These are phyloP conservation scores for Miscanthus lutarioriparius DNA, from an alignment of 176 grass and related monocot species.

Conservation along the genomic window DNA sequence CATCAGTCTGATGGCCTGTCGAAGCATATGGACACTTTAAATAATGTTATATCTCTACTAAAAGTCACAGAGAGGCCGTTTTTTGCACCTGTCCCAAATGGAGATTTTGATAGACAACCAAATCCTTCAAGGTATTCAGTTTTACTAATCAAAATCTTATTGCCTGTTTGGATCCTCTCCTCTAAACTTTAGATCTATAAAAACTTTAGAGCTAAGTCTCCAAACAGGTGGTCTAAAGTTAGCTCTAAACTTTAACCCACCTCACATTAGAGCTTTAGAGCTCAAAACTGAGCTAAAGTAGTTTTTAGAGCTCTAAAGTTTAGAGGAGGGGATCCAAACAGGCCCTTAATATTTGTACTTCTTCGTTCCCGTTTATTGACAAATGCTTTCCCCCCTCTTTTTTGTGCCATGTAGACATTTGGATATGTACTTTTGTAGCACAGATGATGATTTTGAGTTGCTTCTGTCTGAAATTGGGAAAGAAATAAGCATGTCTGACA, in stretches of 20 bases:
- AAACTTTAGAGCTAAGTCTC: no score
- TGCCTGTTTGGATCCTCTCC: no score
- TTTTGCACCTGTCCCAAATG: constrained; percentile 43
- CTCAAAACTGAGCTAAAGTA: no score
- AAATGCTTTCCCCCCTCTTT: background rate
- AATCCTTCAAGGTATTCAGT: constrained; percentile 49
- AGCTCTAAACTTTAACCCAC: no score
- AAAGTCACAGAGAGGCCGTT: constrained; percentile 46
- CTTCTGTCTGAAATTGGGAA: constrained; percentile 76
- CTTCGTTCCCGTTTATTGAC: constrained; percentile 5
- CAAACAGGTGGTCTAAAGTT: no score
- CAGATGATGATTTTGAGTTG: constrained; percentile 60
- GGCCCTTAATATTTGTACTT: background rate
- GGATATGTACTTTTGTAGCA: constrained; percentile 48
- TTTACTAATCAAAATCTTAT: background rate
- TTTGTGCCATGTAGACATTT: constrained; percentile 45
- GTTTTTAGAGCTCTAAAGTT: no score
- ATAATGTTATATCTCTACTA: constrained; percentile 57
- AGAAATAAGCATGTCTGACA: constrained; percentile 65
- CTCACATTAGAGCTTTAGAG: no score
- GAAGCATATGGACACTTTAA: constrained; percentile 69
- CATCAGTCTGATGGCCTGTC: constrained; percentile 54
- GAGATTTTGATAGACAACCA: constrained; percentile 46
- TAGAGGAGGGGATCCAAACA: no score
- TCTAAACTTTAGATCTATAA: no score